Conservation (phyloP, 805 yeast species). For the Candida piceae region DNA sequence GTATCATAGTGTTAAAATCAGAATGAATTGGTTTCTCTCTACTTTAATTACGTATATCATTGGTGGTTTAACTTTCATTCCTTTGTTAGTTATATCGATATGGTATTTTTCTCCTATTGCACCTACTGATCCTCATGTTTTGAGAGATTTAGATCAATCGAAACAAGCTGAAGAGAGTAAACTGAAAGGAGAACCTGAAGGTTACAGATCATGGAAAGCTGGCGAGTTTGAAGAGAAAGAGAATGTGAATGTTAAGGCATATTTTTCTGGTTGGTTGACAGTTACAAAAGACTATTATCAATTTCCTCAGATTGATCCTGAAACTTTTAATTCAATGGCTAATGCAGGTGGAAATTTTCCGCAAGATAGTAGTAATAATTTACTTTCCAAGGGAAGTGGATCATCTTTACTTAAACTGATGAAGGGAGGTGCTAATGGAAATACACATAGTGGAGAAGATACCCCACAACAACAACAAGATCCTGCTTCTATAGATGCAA, state of each 20-base stretch:
- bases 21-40: constrained; percentile 22
- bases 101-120: constrained; percentile 36
- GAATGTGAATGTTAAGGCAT: constrained; percentile 59
- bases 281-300: constrained; percentile 76
- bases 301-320: constrained; percentile 36
- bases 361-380: too few species aligned
- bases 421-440: constrained; percentile 9
- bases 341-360: constrained; percentile 1
- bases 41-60: too few species aligned
- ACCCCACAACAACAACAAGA: constrained; percentile 15
- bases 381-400: constrained; percentile 4
- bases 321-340: constrained; percentile 16
- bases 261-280: constrained; percentile 71
- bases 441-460: constrained; percentile 4
- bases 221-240: constrained; percentile 60
- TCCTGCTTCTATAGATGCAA: constrained; percentile 30
- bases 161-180: constrained; percentile 28
- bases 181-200: constrained; percentile 22
- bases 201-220: constrained; percentile 39
- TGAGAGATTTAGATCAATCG: constrained; percentile 19
- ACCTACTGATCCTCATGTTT: constrained; percentile 19
- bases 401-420: constrained; percentile 11
- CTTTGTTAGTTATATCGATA: constrained; percentile 42
- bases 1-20: too few species aligned
- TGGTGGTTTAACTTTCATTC: constrained; percentile 82